These are phyloP conservation scores for Penicillium simplicissimum DNA, from an alignment of 495 filamentous ascomycete genomes.

Conservation along the genomic window DNA sequence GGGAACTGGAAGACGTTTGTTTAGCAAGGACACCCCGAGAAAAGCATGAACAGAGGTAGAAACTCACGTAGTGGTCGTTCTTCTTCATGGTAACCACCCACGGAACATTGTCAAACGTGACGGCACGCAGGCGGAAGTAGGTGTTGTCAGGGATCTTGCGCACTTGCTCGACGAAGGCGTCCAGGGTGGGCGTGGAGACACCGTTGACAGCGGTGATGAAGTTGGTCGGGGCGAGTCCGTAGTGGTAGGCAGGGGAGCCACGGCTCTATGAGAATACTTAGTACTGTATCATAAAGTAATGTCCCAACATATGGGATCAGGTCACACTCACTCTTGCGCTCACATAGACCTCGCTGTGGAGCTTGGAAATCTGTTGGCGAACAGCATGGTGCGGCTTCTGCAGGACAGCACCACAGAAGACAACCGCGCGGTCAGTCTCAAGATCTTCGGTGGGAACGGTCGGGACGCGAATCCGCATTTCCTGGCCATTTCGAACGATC, in stretches of 20 bases:
- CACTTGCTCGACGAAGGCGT: constrained; percentile 74
- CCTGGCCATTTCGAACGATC: constrained; percentile 81
- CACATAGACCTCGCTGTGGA: constrained; percentile 98
- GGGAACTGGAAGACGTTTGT: constrained; percentile 58
- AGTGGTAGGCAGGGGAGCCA: constrained; percentile 88
- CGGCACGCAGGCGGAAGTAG: constrained; percentile 91
- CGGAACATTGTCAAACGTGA: constrained; percentile 96
- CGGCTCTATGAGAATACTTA: constrained; percentile 47
- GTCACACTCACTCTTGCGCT: constrained; percentile 65
- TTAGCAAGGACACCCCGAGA: background rate
- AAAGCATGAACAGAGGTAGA: background rate
- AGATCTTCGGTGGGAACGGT: constrained; percentile 89
- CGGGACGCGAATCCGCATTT: constrained; percentile 74
- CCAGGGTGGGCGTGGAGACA: constrained; percentile 74
- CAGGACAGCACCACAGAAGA: constrained; percentile 92
- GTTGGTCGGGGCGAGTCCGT: constrained; percentile 91
- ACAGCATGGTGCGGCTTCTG: constrained; percentile 96
- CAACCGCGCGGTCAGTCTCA: constrained; percentile 86
- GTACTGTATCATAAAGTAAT: background rate
- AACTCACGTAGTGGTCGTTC: constrained; percentile 87
- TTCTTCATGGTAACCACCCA: constrained; percentile 99
- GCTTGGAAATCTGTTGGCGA: constrained; percentile 90
- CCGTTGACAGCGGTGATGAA: constrained; percentile 97
- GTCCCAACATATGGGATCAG: background rate
- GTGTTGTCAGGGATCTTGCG: constrained; percentile 91